These are phyloP conservation scores for Poa annua DNA, from an alignment of 176 grass and related monocot species.

Conservation along the genomic window DNA sequence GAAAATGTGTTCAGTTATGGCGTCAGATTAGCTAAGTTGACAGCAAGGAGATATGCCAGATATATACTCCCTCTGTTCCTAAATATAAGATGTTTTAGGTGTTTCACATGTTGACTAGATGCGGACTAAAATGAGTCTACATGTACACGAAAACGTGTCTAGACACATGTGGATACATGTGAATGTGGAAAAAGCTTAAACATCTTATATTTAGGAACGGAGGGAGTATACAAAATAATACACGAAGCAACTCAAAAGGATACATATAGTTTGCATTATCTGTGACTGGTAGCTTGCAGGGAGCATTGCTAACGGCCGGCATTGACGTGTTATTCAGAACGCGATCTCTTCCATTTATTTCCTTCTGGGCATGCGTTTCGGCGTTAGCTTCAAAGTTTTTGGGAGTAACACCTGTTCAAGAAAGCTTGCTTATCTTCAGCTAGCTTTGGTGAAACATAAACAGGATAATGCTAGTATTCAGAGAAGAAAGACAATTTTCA, in stretches of 20 bases:
- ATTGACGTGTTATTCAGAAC: slow-evolving; percentile 48
- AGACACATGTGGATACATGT: too few relatives aligned
- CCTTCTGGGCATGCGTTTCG: slow-evolving; percentile 47
- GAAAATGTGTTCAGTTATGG: slow-evolving; percentile 4
- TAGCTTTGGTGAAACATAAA: slow-evolving; percentile 34
- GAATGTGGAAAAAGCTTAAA: too few relatives aligned
- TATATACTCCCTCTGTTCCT: neutral
- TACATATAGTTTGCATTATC: slow-evolving; percentile 60
- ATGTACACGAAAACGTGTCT: too few relatives aligned
- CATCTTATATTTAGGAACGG: too few relatives aligned
- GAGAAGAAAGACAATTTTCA: slow-evolving; percentile 13
- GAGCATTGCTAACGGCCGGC: slow-evolving; percentile 58
- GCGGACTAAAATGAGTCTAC: too few relatives aligned
- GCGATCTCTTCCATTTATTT: slow-evolving; percentile 57
- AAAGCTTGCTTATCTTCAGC: slow-evolving; percentile 44
- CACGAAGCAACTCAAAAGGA: slow-evolving; percentile 53
- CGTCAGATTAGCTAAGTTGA: slow-evolving; percentile 6
- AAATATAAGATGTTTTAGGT: too few relatives aligned
- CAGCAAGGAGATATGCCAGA: slow-evolving; percentile 27
- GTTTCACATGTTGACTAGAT: too few relatives aligned
- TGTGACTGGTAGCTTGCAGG: slow-evolving; percentile 33
- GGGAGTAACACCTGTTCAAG: slow-evolving; percentile 68
- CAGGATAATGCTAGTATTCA: slow-evolving; percentile 35
- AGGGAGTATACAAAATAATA: neutral
- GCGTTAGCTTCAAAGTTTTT: slow-evolving; percentile 66